Percentiles rank a stretch among this genome's conserved stretches.
Conservation (phyloP, 306 rosid species). For the Medicago ruthenica region DNA sequence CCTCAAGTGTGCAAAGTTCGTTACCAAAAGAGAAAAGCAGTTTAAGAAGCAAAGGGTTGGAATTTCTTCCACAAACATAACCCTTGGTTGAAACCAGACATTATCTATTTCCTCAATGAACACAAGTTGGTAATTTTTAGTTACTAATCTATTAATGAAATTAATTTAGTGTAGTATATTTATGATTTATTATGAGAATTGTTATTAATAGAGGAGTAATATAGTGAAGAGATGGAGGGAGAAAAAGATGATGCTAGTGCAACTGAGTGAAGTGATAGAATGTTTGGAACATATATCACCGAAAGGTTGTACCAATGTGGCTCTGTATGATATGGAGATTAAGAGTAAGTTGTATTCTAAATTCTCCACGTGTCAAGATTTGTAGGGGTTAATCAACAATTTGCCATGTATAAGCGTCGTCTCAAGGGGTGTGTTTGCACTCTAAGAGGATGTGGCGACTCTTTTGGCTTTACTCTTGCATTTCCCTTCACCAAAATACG, state of each 20-base stretch:
- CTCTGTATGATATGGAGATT: constrained; percentile 61
- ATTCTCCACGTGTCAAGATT: constrained; percentile 68
- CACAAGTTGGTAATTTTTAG: constrained; percentile 39
- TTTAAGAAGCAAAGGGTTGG: constrained; percentile 80
- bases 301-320: constrained; percentile 77
- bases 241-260: constrained; percentile 56
- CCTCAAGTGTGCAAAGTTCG: constrained; percentile 67
- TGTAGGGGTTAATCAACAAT: constrained; percentile 70
- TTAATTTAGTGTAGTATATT: not conserved
- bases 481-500: no score
- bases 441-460: constrained; percentile 93
- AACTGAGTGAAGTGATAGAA: constrained; percentile 88
- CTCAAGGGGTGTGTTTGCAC: constrained; percentile 65
- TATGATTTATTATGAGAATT: no score
- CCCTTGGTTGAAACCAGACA: constrained; percentile 65
- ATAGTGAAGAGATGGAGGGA: constrained; percentile 54
- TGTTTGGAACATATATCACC: constrained; percentile 88
- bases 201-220: constrained; percentile 67
- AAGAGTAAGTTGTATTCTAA: constrained; percentile 54
- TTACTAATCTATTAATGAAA: not conserved
- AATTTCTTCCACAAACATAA: constrained; percentile 71
- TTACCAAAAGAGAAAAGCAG: constrained; percentile 53
- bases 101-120: constrained; percentile 68
- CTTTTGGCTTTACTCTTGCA: no score
- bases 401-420: constrained; percentile 60